These are phyloP conservation scores for Artemisia tridentata DNA, from an alignment of 129 eudicot genomes.

Conservation along the genomic window DNA sequence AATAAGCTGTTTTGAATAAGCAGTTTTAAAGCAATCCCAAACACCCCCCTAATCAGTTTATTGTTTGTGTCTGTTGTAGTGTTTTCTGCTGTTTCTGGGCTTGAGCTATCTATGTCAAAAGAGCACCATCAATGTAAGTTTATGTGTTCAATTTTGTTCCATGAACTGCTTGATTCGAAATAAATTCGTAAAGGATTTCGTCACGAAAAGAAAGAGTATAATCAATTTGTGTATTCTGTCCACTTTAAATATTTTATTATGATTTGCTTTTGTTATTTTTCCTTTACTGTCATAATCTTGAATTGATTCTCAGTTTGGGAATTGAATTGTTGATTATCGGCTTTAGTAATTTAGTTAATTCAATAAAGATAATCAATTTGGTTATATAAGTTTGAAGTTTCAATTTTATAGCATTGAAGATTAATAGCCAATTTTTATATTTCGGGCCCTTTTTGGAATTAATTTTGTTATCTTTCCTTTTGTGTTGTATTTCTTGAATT, in stretches of 20 bases:
- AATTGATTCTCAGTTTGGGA: not conserved
- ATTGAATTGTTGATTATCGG: slow-evolving; percentile 1
- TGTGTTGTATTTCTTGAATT: too few species aligned
- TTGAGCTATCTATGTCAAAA: slow-evolving; percentile 77
- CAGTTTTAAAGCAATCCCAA: not conserved
- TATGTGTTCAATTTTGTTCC: not conserved
- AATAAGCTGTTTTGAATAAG: not conserved
- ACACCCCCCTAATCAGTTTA: not conserved
- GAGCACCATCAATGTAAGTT: slow-evolving; percentile 80
- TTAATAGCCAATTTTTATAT: too few species aligned
- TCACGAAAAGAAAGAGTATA: not conserved
- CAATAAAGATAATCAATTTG: not conserved
- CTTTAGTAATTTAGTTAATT: not conserved
- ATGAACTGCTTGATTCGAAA: slow-evolving; percentile 1
- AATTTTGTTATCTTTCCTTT: not conserved
- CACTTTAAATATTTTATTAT: not conserved
- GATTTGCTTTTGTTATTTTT: not conserved
- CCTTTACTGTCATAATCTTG: not conserved
- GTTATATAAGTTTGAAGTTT: too few species aligned
- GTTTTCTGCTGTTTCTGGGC: slow-evolving; percentile 90
- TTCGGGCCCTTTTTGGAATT: not conserved
- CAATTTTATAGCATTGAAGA: too few species aligned
- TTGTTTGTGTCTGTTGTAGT: slow-evolving; percentile 52
- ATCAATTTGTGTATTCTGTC: not conserved
- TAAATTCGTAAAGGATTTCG: not conserved